Evolutionary conservation across 148 eudicot species (phyloP), one percentile per base, ranked within the genome.

Genomic region (Cornus suecica): DNA sequence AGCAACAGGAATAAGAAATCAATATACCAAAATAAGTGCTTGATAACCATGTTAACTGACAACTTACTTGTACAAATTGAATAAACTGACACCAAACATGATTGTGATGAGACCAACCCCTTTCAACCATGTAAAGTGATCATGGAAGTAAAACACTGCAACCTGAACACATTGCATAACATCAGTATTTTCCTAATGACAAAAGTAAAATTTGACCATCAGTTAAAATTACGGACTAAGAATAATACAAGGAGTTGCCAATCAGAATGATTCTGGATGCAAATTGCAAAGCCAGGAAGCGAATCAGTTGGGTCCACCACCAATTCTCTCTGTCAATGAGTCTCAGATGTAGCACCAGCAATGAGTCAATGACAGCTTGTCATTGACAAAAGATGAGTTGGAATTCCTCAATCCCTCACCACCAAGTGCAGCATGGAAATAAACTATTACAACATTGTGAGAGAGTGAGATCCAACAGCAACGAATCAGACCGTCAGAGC

Each of bases 31-130:
- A 24, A 75, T 15, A 25, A 29, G 48, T 69, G 28, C 66, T 52
- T 58, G 56, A 42, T 1, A 18, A 60, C 3, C 16, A 62, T n/a
- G 75, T 51, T 13, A 11, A 48, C 54, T 58, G 70, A 74, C 70
- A 22, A 91, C 99, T 92, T 92, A 95, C 99, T 95, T 95, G 99
- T 84, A 95, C 94, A 81, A 86, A 78, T 95, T 95, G 77, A 95
- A 95, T 68, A 95, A 90, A 83, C 99, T 86, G 75, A 95, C 99
- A 68, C 99, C 99, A 82, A 95, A 11, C 83, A 95, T 84, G 45
- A 92, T 92, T 28, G 65, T 92, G 58, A 87, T 41, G 70, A 95
- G 99, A 70, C 99, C 99, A 65, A 84, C 58, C 41, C 97, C 99
- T 82, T 92, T 95, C 87, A 95, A 66, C 97, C 94, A 88, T 31